Base-by-base conservation (phyloP, 345 rosid genomes). In the Salix caprea region DNA sequence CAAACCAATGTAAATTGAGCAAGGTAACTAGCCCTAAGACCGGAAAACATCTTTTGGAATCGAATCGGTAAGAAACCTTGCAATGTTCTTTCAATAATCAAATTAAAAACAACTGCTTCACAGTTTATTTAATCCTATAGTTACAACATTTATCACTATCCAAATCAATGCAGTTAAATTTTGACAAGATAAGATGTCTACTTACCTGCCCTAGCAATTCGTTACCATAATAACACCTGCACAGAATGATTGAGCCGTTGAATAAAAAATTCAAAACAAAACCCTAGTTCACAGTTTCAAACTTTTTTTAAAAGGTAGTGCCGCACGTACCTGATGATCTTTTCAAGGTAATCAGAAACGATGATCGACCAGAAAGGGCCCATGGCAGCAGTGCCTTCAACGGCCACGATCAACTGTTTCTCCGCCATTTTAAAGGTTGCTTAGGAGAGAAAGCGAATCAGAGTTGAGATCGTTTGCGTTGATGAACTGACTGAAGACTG, bases 301-400 rank as follows among this genome's bases (percentile, higher is more conserved):
- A 40, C 48, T 56, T 64, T 34, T 9, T 6, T 4, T 46, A 2
- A 28, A 21, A 39, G 24, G 34, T 40, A n/a, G 37, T 5, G 24
- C 21, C 7, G 40, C 16, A 46, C 6, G 67, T 46, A 92, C 98
- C 97, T 89, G 85, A 96, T 86, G 16, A 93, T 96, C 85, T 96
- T 96, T 24, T 91, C 93, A 52, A 96, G 90, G 81, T 96, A 96
- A 82, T 96, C 97, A 58, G 92, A 87, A 67, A 91, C 76, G 28
- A 96, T 78, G 73, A 86, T 78, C 1, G 85, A 81, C 98, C 99
- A 96, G 86, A 84, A 89, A 42, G 96, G 94, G 14, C 98, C 99
- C 89, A 96, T 80, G 54, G 98, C 97, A 0, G 97, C 97, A 6
- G 98, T 93, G 52, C 94, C 92, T 88, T 96, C 99, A 16, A 93